Percentiles rank a stretch among this genome's conserved stretches.
phyloP scores from a whole-genome alignment of 768 basidiomycete genomes.

The Pulveroboletus sp. region DNA sequence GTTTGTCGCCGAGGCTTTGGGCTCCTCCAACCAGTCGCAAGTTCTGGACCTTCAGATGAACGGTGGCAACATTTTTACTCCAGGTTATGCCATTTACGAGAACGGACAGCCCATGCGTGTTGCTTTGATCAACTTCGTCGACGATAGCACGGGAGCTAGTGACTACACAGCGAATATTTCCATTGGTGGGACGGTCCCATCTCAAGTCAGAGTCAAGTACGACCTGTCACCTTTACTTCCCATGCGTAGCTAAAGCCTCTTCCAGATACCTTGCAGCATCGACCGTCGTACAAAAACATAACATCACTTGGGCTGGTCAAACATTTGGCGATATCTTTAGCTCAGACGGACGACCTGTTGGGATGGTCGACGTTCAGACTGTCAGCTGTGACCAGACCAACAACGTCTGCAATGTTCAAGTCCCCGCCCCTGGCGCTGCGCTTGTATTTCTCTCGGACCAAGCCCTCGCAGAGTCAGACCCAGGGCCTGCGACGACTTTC shows the following conservation, averaged over 20 bases:
- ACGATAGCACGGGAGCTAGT: slow-evolving; percentile 54
- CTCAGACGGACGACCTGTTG: slow-evolving; percentile 66
- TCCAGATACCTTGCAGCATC: slow-evolving; percentile 56
- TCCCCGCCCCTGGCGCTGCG: slow-evolving; percentile 72
- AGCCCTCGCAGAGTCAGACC: slow-evolving; percentile 35
- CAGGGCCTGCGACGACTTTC: slow-evolving; percentile 44
- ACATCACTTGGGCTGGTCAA: slow-evolving; percentile 79
- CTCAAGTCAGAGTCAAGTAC: slow-evolving; percentile 52
- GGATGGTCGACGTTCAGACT: slow-evolving; percentile 51
- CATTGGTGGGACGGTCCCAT: slow-evolving; percentile 44
- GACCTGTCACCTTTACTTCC: slow-evolving; percentile 14
- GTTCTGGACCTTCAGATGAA: slow-evolving; percentile 65
- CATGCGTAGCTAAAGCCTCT: background rate
- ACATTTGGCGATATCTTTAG: slow-evolving; percentile 61
- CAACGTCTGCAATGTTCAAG: slow-evolving; percentile 55
- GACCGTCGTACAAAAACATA: slow-evolving; percentile 56
- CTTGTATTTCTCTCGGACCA: slow-evolving; percentile 63
- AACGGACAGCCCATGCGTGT: slow-evolving; percentile 58
- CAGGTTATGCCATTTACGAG: slow-evolving; percentile 68
- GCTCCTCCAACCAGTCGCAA: slow-evolving; percentile 60
- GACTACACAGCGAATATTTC: slow-evolving; percentile 52
- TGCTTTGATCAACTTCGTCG: slow-evolving; percentile 71
- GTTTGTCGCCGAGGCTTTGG: slow-evolving; percentile 67
- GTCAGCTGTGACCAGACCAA: slow-evolving; percentile 55
- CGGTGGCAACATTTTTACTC: slow-evolving; percentile 51